phyloP scores from a whole-genome alignment of 306 rosid species.

The Lablab purpureus region DNA sequence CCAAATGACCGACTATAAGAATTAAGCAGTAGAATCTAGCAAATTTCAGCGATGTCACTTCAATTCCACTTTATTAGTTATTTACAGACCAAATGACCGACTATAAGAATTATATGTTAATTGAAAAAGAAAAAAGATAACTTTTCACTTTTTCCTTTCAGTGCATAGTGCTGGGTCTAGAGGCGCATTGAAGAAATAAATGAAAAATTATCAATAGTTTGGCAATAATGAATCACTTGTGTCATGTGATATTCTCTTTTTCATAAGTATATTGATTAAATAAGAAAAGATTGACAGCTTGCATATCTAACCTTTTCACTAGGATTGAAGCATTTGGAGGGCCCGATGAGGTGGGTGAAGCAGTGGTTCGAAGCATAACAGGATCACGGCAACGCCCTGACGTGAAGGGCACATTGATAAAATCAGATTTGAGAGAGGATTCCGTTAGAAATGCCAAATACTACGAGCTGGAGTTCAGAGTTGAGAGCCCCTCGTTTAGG shows the following conservation, averaged over 20 bases:
- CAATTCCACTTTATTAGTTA: conserved; percentile 5
- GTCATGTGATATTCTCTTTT: not conserved
- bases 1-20: conserved; percentile 1
- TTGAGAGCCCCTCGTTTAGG: conserved; percentile 67
- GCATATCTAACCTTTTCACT: not conserved
- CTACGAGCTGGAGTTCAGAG: conserved; percentile 81
- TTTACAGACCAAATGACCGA: not conserved
- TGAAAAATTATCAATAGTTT: not conserved
- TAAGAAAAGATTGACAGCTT: not conserved
- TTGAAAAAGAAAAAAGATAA: not conserved
- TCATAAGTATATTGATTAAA: not conserved
- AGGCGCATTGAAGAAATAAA: not conserved
- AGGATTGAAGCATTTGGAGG: conserved; percentile 95
- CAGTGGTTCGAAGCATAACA: conserved; percentile 67
- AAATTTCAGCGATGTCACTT: not conserved
- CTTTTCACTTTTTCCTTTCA: conserved; percentile 27
- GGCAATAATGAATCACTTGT: not conserved
- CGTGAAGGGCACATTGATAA: conserved; percentile 67
- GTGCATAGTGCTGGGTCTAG: conserved; percentile 14
- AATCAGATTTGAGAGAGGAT: conserved; percentile 74
- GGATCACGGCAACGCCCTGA: conserved; percentile 70
- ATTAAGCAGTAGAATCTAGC: not conserved
- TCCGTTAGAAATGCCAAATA: conserved; percentile 52
- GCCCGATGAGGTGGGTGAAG: conserved; percentile 87
- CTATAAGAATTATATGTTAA: not conserved